A percentile compares a stretch with the other conserved stretches of the same genome.
Evolutionary conservation across 164 flowering plant genomes (phyloP).

Genomic region (Magnolia changhungtana): DNA sequence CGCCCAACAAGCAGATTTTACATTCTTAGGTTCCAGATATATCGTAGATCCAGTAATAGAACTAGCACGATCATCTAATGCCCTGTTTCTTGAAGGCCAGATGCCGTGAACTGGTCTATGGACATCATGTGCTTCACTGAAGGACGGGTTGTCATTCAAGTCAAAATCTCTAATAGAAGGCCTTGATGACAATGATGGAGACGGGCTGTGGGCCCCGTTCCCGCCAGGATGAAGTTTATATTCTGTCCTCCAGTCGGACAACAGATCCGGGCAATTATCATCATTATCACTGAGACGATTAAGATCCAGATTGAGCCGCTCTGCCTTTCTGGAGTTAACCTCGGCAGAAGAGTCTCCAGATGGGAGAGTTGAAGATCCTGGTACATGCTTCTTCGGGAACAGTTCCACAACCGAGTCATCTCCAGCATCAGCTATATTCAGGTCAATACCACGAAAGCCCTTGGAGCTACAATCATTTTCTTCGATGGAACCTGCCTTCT

Average conservation of each 20-base stretch:
- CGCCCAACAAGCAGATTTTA: conserved; percentile 10
- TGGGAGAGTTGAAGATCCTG: not conserved
- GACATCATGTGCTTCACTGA: conserved; percentile 16
- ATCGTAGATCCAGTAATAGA: conserved; percentile 3
- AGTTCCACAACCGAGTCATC: conserved; percentile 9
- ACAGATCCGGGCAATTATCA: conserved; percentile 15
- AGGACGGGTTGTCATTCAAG: conserved; percentile 26
- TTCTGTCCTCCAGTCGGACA: conserved; percentile 8
- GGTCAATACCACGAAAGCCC: conserved; percentile 33
- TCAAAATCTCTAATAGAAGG: conserved; percentile 24
- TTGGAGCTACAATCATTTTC: conserved; percentile 7
- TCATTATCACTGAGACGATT: conserved; percentile 25
- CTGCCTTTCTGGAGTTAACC: conserved; percentile 17
- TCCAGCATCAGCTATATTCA: conserved; percentile 36
- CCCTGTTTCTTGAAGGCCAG: conserved; percentile 5
- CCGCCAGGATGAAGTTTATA: not conserved
- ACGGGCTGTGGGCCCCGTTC: conserved; percentile 4
- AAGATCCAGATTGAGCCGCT: conserved; percentile 25
- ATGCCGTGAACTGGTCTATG: conserved; percentile 2
- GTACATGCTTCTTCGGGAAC: not conserved
- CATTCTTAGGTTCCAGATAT: not conserved
- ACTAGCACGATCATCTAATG: not conserved
- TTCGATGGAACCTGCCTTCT: conserved; percentile 9
- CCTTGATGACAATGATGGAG: conserved; percentile 7
- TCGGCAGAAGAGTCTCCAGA: conserved; percentile 19